Conservation (phyloP, 2,329 filamentous ascomycete genomes). For the Ophiostoma tasmaniense region DNA sequence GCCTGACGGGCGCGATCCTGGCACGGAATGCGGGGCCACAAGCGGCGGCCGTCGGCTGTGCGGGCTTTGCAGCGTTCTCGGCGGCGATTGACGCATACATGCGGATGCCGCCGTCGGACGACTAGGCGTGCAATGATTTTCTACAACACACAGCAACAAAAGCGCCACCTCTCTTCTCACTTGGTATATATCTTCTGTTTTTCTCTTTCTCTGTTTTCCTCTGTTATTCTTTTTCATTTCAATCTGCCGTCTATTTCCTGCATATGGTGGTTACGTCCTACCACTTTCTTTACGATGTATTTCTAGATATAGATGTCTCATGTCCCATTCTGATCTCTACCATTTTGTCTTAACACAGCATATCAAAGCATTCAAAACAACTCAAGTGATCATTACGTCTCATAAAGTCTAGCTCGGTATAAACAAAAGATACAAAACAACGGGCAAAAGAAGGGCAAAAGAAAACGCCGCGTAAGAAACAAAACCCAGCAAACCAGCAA, state of each 20-base stretch:
- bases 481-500: background rate
- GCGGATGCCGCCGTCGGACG: conserved; percentile 60
- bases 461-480: background rate
- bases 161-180: background rate
- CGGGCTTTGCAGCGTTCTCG: conserved; percentile 87
- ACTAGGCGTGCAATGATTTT: conserved; percentile 29
- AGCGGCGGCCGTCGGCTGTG: conserved; percentile 78
- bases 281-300: background rate
- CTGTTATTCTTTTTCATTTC: background rate
- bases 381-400: background rate
- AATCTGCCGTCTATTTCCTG: background rate
- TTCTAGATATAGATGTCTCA: background rate
- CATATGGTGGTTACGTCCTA: conserved; percentile 7
- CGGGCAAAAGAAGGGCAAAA: background rate
- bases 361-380: too few relatives aligned
- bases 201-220: background rate
- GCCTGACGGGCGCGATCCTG: conserved; percentile 81
- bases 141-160: background rate
- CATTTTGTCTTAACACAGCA: background rate
- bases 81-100: conserved; percentile 89
- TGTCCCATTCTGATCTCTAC: background rate
- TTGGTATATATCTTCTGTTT: background rate
- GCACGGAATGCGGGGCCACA: conserved; percentile 82
- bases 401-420: background rate
- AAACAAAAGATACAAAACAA: background rate